phyloP scores from a whole-genome alignment of 495 filamentous ascomycete genomes.

The Entonaema liquescens region DNA sequence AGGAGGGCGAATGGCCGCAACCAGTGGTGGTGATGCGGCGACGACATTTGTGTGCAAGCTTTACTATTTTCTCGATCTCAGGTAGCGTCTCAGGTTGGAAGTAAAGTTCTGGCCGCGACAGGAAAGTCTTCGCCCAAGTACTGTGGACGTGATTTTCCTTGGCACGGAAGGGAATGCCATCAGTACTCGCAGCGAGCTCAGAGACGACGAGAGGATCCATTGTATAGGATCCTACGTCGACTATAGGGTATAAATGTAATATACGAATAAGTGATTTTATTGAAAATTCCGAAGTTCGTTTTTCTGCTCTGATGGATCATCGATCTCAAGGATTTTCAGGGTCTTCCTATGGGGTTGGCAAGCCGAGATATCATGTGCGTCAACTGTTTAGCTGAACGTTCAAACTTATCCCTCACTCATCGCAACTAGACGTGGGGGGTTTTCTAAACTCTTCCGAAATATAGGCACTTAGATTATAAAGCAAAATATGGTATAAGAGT shows the following conservation, averaged over 20 bases:
- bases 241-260: conserved; percentile 7
- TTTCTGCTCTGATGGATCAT: conserved; percentile 14
- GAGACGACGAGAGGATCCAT: conserved; percentile 50
- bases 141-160: conserved; percentile 75
- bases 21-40: conserved; percentile 83
- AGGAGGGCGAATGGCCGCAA: conserved; percentile 89
- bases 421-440: neutral
- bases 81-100: conserved; percentile 78
- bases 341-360: conserved; percentile 15
- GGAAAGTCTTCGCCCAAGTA: conserved; percentile 97
- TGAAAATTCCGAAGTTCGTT: neutral
- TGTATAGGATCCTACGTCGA: conserved; percentile 4
- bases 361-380: conserved; percentile 15
- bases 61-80: conserved; percentile 85
- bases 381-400: neutral
- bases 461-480: neutral
- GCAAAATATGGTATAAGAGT: neutral
- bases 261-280: neutral
- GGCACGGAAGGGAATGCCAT: conserved; percentile 77
- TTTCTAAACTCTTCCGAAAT: no score
- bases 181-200: conserved; percentile 44
- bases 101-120: conserved; percentile 86
- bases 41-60: conserved; percentile 80
- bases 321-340: conserved; percentile 23
- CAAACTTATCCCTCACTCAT: conserved; percentile 13